Percentiles rank a stretch among this genome's conserved stretches.
Conservation (phyloP, 1,284 basidiomycete genomes). For the Ganoderma lingzhi region DNA sequence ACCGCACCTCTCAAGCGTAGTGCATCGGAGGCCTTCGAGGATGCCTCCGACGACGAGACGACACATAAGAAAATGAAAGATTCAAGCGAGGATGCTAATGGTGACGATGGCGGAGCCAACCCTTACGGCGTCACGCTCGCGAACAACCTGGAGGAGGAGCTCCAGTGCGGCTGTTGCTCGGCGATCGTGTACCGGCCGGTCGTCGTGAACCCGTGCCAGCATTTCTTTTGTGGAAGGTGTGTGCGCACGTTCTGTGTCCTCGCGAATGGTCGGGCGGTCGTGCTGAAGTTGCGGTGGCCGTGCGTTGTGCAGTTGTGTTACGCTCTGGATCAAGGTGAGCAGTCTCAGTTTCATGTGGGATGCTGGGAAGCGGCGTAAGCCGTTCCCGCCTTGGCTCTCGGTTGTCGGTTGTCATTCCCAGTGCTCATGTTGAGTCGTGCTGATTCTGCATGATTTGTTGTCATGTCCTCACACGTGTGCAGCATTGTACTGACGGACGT, state of each 20-base stretch:
- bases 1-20: conserved; percentile 61
- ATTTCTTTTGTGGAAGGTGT: conserved; percentile 87
- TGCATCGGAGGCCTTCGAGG: conserved; percentile 66
- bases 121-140: conserved; percentile 51
- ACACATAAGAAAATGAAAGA: conserved; percentile 63
- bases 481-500: conserved; percentile 12
- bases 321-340: conserved; percentile 78
- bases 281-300: conserved; percentile 13
- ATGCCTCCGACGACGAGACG: conserved; percentile 49
- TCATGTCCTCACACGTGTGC: background rate
- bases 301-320: conserved; percentile 62
- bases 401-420: background rate
- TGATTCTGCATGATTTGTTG: background rate
- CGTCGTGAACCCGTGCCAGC: conserved; percentile 79
- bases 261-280: background rate
- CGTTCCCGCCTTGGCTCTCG: background rate
- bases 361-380: background rate
- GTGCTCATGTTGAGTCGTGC: background rate
- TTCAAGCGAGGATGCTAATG: conserved; percentile 35
- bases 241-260: conserved; percentile 20
- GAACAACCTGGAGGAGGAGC: conserved; percentile 72
- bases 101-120: conserved; percentile 22
- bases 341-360: background rate
- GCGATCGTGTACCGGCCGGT: conserved; percentile 81
- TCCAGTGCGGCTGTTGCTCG: conserved; percentile 84